These are phyloP conservation scores for Kwoniella europaea DNA, from an alignment of 768 basidiomycete species.

Conservation along the genomic window DNA sequence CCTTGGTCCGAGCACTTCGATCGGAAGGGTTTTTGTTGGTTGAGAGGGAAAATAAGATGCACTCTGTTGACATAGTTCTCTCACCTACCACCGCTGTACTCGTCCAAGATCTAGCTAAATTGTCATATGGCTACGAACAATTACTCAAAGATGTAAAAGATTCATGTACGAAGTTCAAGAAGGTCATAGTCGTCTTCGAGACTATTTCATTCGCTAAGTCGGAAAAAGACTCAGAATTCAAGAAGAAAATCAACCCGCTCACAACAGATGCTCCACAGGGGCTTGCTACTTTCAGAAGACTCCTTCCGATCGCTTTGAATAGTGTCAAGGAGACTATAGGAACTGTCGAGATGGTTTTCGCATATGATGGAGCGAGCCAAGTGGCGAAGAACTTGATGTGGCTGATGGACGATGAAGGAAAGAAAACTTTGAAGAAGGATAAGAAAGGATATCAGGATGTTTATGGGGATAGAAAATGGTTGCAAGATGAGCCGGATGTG, in stretches of 20 bases:
- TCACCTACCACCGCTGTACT: constrained; percentile 15
- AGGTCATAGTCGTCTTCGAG: constrained; percentile 14
- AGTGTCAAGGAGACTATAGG: background rate
- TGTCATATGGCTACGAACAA: background rate
- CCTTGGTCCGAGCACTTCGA: constrained; percentile 2
- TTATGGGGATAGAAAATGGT: constrained; percentile 13
- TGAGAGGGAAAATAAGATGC: constrained; percentile 6
- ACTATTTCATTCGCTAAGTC: background rate
- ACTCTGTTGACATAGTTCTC: constrained; percentile 17
- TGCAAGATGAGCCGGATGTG: constrained; percentile 2
- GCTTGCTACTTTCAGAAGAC: background rate
- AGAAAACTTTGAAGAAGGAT: background rate
- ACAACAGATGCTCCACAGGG: background rate
- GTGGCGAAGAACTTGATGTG: constrained; percentile 4
- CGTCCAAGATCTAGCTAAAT: background rate
- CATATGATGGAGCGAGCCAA: constrained; percentile 15
- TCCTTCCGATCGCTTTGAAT: background rate
- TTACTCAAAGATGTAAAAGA: constrained; percentile 12
- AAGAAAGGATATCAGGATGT: background rate
- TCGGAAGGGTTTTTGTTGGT: constrained; percentile 7
- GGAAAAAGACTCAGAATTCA: background rate
- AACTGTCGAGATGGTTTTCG: constrained; percentile 10
- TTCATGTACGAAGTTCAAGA: constrained; percentile 2
- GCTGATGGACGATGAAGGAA: constrained; percentile 3
- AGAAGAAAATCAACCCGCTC: background rate